Conservation (phyloP, 2,329 filamentous ascomycete species). For the Curvularia lunata region DNA sequence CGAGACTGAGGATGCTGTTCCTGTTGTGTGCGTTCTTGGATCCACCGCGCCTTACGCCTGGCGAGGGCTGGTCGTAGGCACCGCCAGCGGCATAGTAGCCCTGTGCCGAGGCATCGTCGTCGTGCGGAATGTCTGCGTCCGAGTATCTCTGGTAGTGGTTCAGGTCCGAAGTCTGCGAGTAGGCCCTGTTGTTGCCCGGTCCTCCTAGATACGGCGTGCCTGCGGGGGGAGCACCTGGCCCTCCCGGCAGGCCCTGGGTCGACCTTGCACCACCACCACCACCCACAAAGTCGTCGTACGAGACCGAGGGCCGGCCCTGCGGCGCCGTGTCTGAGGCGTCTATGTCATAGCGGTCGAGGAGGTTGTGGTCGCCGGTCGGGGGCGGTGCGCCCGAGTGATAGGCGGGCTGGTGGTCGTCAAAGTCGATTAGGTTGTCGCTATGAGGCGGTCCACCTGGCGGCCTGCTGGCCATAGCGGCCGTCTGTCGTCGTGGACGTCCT, state of each 20-base stretch:
- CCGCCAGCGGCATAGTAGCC: slow-evolving; percentile 76
- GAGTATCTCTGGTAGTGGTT: slow-evolving; percentile 92
- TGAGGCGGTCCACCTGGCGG: slow-evolving; percentile 59
- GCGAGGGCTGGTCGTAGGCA: slow-evolving; percentile 62
- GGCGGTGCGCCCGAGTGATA: slow-evolving; percentile 80
- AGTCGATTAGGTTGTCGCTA: slow-evolving; percentile 70
- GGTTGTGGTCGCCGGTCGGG: slow-evolving; percentile 79
- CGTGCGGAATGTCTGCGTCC: slow-evolving; percentile 80
- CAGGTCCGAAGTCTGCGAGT: slow-evolving; percentile 80
- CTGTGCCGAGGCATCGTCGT: slow-evolving; percentile 76
- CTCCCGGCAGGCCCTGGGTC: slow-evolving; percentile 52
- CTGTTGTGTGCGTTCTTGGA: slow-evolving; percentile 70
- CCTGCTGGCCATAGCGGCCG: slow-evolving; percentile 59
- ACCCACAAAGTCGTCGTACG: slow-evolving; percentile 94
- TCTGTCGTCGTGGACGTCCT: slow-evolving; percentile 19
- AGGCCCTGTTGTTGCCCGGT: slow-evolving; percentile 51
- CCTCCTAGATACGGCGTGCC: slow-evolving; percentile 43
- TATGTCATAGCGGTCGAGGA: slow-evolving; percentile 76
- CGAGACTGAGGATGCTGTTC: slow-evolving; percentile 86
- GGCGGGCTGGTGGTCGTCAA: slow-evolving; percentile 71
- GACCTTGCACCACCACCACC: slow-evolving; percentile 67
- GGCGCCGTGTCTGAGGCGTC: slow-evolving; percentile 67
- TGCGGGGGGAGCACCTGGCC: slow-evolving; percentile 50
- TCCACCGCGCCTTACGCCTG: slow-evolving; percentile 54
- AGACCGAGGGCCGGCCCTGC: slow-evolving; percentile 79